These are phyloP conservation scores for Moricandia arvensis DNA, from an alignment of 345 rosid genomes.

Conservation along the genomic window DNA sequence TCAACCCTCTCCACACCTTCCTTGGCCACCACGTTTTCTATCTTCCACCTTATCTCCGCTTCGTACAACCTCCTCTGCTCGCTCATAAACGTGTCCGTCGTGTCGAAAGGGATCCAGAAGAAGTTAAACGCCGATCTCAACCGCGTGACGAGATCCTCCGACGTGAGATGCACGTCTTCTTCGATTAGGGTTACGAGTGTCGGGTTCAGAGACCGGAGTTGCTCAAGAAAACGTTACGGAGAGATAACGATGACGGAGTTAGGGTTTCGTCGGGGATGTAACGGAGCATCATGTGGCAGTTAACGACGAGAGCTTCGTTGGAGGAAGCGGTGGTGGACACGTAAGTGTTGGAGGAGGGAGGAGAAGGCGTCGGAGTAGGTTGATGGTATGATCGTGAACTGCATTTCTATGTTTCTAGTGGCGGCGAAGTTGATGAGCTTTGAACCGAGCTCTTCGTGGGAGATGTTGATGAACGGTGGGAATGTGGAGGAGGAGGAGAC, in stretches of 20 bases:
- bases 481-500: slow-evolving; percentile 45
- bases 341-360: slow-evolving; percentile 60
- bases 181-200: slow-evolving; percentile 67
- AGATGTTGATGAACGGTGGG: slow-evolving; percentile 50
- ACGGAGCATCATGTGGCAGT: slow-evolving; percentile 91
- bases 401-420: slow-evolving; percentile 64
- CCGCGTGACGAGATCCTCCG: slow-evolving; percentile 48
- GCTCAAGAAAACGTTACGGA: slow-evolving; percentile 57
- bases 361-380: slow-evolving; percentile 69
- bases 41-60: slow-evolving; percentile 77
- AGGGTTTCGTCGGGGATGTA: slow-evolving; percentile 70
- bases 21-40: slow-evolving; percentile 81
- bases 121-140: slow-evolving; percentile 49
- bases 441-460: slow-evolving; percentile 67
- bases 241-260: slow-evolving; percentile 2
- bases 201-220: slow-evolving; percentile 63
- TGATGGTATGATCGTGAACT: slow-evolving; percentile 56
- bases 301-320: slow-evolving; percentile 73
- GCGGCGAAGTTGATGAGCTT: slow-evolving; percentile 73
- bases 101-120: slow-evolving; percentile 90
- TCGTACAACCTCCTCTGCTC: slow-evolving; percentile 84
- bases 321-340: slow-evolving; percentile 51
- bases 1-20: slow-evolving; percentile 81
- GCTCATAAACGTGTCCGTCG: slow-evolving; percentile 73
- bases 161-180: slow-evolving; percentile 79